Evolutionary conservation across 345 rosid genomes (phyloP).

Genomic region (Eucalyptus dawsonii): DNA sequence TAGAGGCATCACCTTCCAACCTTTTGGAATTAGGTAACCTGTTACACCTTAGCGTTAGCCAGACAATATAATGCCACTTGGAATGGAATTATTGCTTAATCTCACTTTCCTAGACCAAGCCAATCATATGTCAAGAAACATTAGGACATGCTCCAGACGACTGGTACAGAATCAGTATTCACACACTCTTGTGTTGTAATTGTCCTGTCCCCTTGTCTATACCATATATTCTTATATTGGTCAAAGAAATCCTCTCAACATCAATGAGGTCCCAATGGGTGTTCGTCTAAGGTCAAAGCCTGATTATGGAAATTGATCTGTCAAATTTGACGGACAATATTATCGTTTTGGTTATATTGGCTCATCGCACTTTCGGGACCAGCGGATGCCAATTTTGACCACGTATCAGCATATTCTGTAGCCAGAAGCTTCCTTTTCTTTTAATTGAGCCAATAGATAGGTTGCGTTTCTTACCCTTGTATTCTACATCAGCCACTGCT

Average conservation of each 20-base stretch:
- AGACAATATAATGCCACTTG: neutral
- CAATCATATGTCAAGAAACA: neutral
- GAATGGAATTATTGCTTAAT: neutral
- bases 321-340: neutral
- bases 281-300: neutral
- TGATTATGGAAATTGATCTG: neutral
- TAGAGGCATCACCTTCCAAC: slow-evolving; percentile 80
- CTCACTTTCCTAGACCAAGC: neutral
- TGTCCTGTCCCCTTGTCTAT: neutral
- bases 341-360: neutral
- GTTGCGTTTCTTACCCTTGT: slow-evolving; percentile 33
- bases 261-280: neutral
- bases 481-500: slow-evolving; percentile 62
- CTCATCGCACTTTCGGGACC: neutral
- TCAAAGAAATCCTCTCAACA: neutral
- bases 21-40: slow-evolving; percentile 72
- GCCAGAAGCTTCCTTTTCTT: neutral
- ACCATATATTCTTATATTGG: neutral
- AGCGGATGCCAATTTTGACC: neutral
- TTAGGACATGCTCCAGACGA: neutral
- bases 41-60: neutral
- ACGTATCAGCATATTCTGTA: neutral
- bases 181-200: neutral
- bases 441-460: neutral
- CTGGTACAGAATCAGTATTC: neutral